These are phyloP conservation scores for Metarhizium guizhouense DNA, from an alignment of 2,329 filamentous ascomycete species.

Conservation along the genomic window DNA sequence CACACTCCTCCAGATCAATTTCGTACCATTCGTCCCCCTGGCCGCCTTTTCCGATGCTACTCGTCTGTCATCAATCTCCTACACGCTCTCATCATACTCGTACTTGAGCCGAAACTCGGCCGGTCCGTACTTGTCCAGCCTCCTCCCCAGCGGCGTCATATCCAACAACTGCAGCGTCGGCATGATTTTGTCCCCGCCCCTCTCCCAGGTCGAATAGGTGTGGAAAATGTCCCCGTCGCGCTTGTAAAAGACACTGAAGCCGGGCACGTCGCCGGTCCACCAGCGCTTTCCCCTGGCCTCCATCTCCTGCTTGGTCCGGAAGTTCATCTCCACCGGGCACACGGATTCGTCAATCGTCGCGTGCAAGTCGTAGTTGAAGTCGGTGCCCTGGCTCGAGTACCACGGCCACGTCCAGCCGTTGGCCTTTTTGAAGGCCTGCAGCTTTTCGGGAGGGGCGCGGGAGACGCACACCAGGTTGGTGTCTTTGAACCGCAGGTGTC, in stretches of 20 bases:
- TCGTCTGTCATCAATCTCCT: no score
- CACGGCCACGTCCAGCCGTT: conserved; percentile 33
- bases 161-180: conserved; percentile 23
- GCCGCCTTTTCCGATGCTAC: no score
- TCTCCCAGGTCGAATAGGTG: not conserved
- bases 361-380: conserved; percentile 32
- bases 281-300: no score
- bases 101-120: conserved; percentile 17
- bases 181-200: conserved; percentile 22
- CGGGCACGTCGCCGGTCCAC: no score
- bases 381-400: conserved; percentile 24
- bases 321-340: no score
- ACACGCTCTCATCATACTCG: conserved; percentile 12
- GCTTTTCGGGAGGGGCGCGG: conserved; percentile 26
- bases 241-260: no score
- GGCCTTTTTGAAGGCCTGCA: conserved; percentile 25
- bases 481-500: conserved; percentile 20
- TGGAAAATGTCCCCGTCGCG: no score
- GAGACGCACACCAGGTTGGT: conserved; percentile 30
- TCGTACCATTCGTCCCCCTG: no score
- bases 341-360: conserved; percentile 5
- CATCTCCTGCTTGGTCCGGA: no score
- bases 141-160: conserved; percentile 25
- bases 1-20: no score
- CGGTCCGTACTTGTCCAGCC: conserved; percentile 16